Conservation (phyloP, 306 rosid genomes). For the Erythrophleum fordii region DNA sequence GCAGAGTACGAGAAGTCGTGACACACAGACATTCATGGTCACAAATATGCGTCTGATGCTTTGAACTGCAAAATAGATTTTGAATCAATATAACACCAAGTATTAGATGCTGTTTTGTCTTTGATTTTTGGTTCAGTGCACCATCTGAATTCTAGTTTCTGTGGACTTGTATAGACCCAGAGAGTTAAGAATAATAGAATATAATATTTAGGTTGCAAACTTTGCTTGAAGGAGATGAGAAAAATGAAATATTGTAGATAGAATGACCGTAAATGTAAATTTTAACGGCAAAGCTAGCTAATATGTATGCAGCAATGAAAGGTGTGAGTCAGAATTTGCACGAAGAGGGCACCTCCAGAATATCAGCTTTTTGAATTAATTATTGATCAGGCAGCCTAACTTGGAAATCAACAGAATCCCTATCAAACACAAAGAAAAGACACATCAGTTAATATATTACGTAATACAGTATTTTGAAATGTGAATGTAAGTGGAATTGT, state of each 20-base stretch:
- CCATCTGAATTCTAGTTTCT: neutral
- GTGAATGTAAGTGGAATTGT: too few relatives aligned
- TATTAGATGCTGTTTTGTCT: slow-evolving; percentile 11
- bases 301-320: neutral
- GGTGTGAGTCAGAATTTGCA: neutral
- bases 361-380: neutral
- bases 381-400: neutral
- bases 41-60: neutral
- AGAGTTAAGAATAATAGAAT: neutral
- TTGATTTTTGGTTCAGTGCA: too few relatives aligned
- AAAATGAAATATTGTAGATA: neutral
- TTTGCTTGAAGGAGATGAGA: neutral
- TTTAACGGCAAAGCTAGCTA: neutral
- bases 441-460: too few relatives aligned
- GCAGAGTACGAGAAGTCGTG: too few relatives aligned
- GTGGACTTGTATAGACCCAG: neutral
- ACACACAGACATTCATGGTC: neutral
- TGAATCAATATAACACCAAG: too few relatives aligned
- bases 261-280: neutral
- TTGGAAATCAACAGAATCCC: neutral
- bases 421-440: neutral
- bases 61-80: neutral
- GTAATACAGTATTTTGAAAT: too few relatives aligned
- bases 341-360: neutral
- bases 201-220: neutral